Base-by-base conservation (phyloP, 768 basidiomycete genomes). In the Neoboletus brunneissimus region DNA sequence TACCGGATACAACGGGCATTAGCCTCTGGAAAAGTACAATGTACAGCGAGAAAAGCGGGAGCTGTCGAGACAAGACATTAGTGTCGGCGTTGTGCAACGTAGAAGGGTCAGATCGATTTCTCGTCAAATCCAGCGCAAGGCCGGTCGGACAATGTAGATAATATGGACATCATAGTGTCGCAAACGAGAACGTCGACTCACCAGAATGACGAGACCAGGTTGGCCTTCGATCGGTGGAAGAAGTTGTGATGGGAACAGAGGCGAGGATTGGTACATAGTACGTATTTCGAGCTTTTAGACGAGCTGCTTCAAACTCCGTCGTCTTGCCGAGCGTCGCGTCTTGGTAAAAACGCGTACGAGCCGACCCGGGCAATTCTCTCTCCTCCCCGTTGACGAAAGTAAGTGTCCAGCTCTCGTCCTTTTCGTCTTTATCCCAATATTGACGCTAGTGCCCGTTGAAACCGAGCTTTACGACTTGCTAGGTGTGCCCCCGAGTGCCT, bases 111-210 rank as follows among this genome's bases (percentile, higher is more conserved):
- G 71, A 41, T 43, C 32, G 46, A 53, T 57, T 52, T 58, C 55
- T 86, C 87, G 76, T 83, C 86, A 81, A 63, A 63, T 70, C 73
- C 72, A 75, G 74, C 67, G 27, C 57, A 60, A 62, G 70, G 73
- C 79, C 78, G 77, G 77, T 92, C 83, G 65, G 91, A 90, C 89
- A 91, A 92, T 92, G 91, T 92, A 91, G 91, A 91, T 91, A 91
- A 89, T 68, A 65, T 65, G 63, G 73, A 66, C 84, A 89, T 88
- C 87, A 87, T 79, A 37, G 53, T 37, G 13, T 59, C 56, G 11
- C 22, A 35, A 50, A n/a, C 41, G 37, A 53, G 44, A 44, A 50
- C 5, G 38, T 49, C 7, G 12, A 65, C 70, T 70, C 57, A 70
- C 66, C 62, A 43, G 42, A 41, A 47, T 10, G 50, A 49, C 60